Base-by-base conservation (phyloP, 2,329 filamentous ascomycete species). In the Phialophora expanda region DNA sequence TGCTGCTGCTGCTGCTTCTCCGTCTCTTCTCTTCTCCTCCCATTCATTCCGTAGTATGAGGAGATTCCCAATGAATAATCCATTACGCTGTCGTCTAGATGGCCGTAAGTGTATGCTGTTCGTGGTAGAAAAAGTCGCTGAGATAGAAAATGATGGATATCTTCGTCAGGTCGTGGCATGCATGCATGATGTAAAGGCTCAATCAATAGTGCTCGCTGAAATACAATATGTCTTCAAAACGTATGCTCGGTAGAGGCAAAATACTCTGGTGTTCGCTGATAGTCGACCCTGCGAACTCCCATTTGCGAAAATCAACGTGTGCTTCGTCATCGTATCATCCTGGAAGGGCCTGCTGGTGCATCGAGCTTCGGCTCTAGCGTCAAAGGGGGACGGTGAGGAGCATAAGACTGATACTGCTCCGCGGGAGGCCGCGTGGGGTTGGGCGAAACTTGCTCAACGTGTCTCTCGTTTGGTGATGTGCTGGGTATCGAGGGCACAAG, bases 251-350 rank as follows among this genome's bases (percentile, higher is more conserved):
- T 22, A 22, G 22, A 22, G 11, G 20, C 12, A 22, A 14, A 12
- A 4, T 4, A 5, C n/a, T 50, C 20, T 14, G 46, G 12, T 41
- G 34, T 41, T 17, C 14, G 4, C 4, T 41, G 34, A 41, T 41
- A 17, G 34, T 41, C 34, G 14, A 7, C 14, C 34, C 34, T 41
- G 34, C 14, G 4, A 6, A 17, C 7, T 17, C 14, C 14, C 12
- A 6, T 17, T 41, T 17, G 34, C 34, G 34, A 17, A 41, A 41
- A 4, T 17, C 34, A 41, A n/a, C 38, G 38, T 44, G 38, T 44
- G 17, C 38, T 44, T 51, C 48, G 44, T 63, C 56, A 64, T 64
- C 55, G 56, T 28, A 64, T 12, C 62, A 64, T 59, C 41, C 48
- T 41, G 24, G 62, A 54, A 8, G 62, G 62, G 14, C 62, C 62